Conservation (phyloP, 768 basidiomycete species). For the Cystofilobasidium macerans region DNA sequence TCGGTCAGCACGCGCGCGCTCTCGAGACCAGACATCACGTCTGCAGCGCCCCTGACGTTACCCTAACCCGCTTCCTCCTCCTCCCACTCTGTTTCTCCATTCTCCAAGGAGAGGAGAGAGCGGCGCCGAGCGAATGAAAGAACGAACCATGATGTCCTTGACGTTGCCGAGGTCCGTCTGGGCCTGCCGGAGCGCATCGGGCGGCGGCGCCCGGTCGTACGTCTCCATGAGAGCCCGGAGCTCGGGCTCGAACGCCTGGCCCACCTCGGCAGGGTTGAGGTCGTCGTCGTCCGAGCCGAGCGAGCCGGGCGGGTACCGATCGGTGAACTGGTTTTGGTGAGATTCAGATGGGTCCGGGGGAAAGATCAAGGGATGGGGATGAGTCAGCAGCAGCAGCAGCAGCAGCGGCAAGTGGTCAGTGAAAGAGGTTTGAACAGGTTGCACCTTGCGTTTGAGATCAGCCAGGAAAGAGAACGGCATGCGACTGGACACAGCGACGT, state of each 20-base stretch:
- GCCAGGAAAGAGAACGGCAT: conserved; percentile 89
- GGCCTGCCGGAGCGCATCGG: conserved; percentile 78
- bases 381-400: not conserved
- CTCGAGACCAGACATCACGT: too few species aligned
- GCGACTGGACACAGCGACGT: conserved; percentile 53
- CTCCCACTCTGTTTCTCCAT: too few species aligned
- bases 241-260: conserved; percentile 38
- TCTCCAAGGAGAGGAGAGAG: too few species aligned
- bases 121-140: not conserved
- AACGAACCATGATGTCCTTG: conserved; percentile 70
- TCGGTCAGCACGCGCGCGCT: too few species aligned
- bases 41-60: too few species aligned
- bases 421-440: conserved; percentile 8
- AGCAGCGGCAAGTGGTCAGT: not conserved
- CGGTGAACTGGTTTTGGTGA: too few species aligned
- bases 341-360: conserved; percentile 29
- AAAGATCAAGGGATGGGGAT: conserved; percentile 34
- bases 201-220: conserved; percentile 77
- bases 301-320: conserved; percentile 35
- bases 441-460: conserved; percentile 57
- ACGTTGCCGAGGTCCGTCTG: conserved; percentile 59
- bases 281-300: conserved; percentile 34
- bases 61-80: too few species aligned
- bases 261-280: conserved; percentile 36
- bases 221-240: conserved; percentile 60